Conservation (phyloP, 2,329 filamentous ascomycete species). For the Fusarium protoensiforme region DNA sequence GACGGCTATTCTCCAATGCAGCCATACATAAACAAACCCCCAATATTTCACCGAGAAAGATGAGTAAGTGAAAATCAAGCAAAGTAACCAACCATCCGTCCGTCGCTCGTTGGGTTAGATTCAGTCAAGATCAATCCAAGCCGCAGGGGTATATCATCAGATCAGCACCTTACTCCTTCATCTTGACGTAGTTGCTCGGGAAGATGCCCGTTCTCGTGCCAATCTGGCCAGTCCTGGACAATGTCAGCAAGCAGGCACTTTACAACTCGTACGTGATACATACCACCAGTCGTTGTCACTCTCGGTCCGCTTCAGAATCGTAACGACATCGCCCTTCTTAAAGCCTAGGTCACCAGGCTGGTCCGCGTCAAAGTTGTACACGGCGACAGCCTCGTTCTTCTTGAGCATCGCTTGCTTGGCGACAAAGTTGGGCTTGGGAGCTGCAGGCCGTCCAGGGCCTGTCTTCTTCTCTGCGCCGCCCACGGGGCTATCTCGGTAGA, state of each 20-base stretch:
- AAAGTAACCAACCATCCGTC: background rate
- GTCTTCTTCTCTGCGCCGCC: slow-evolving; percentile 52
- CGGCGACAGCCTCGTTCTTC: slow-evolving; percentile 86
- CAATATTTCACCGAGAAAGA: background rate
- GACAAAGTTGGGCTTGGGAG: slow-evolving; percentile 88
- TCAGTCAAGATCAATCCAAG: slow-evolving; percentile 12
- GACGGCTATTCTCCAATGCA: background rate
- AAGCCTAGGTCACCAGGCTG: slow-evolving; percentile 93
- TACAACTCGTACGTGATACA: slow-evolving; percentile 45
- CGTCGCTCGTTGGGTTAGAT: background rate
- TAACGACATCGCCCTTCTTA: slow-evolving; percentile 97
- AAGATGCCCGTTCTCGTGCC: slow-evolving; percentile 91
- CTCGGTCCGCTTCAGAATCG: slow-evolving; percentile 92
- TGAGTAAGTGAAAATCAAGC: background rate
- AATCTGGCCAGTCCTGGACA: slow-evolving; percentile 82
- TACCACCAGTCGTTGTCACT: slow-evolving; percentile 96
- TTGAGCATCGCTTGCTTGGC: slow-evolving; percentile 66
- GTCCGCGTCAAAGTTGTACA: slow-evolving; percentile 95
- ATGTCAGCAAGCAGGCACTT: background rate
- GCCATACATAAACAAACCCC: background rate
- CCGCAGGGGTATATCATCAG: slow-evolving; percentile 37
- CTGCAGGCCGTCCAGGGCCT: slow-evolving; percentile 81
- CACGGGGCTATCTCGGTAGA: slow-evolving; percentile 63
- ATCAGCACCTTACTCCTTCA: slow-evolving; percentile 60
- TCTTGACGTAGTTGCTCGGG: slow-evolving; percentile 82